A percentile compares a stretch with the other conserved stretches of the same genome.
These are phyloP conservation scores for Ogataea hybrid DNA, from an alignment of 1,139 yeast species.

Conservation along the genomic window DNA sequence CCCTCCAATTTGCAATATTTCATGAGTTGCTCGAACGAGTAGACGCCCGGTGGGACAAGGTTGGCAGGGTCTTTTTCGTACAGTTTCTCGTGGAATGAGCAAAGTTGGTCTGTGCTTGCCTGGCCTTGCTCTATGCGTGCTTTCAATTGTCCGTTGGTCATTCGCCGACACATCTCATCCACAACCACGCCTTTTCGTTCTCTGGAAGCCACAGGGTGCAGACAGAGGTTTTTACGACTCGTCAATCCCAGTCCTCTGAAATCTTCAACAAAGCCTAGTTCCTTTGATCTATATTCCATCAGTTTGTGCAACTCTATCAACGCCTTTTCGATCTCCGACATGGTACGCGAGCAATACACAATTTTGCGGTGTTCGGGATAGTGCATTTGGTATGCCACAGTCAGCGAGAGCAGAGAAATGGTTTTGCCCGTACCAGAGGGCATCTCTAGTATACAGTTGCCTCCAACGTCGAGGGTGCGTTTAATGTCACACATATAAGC, in stretches of 20 bases:
- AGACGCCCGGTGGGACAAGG: constrained; percentile 88
- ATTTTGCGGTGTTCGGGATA: constrained; percentile 94
- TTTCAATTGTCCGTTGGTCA: constrained; percentile 89
- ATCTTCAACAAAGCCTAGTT: constrained; percentile 80
- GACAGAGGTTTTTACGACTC: constrained; percentile 88
- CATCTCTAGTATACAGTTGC: constrained; percentile 97
- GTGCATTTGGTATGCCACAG: constrained; percentile 94
- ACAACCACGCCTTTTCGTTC: constrained; percentile 93
- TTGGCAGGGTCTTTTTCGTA: constrained; percentile 85
- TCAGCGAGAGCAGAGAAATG: constrained; percentile 80
- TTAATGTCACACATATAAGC: constrained; percentile 96
- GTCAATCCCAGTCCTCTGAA: constrained; percentile 94
- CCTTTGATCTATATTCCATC: constrained; percentile 82
- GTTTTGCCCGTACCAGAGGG: constrained; percentile 99
- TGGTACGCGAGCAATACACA: constrained; percentile 97
- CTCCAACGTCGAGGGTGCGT: constrained; percentile 91
- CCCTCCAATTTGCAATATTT: constrained; percentile 74
- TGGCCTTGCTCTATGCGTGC: constrained; percentile 63
- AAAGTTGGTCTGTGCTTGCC: constrained; percentile 54
- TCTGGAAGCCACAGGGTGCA: constrained; percentile 83
- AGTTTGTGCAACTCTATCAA: constrained; percentile 82
- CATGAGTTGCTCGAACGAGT: constrained; percentile 81
- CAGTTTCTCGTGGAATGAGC: constrained; percentile 88
- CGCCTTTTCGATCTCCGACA: constrained; percentile 98
- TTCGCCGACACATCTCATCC: constrained; percentile 92